These are phyloP conservation scores for Mycena capillaripes DNA, from an alignment of 768 basidiomycete genomes.

Conservation along the genomic window DNA sequence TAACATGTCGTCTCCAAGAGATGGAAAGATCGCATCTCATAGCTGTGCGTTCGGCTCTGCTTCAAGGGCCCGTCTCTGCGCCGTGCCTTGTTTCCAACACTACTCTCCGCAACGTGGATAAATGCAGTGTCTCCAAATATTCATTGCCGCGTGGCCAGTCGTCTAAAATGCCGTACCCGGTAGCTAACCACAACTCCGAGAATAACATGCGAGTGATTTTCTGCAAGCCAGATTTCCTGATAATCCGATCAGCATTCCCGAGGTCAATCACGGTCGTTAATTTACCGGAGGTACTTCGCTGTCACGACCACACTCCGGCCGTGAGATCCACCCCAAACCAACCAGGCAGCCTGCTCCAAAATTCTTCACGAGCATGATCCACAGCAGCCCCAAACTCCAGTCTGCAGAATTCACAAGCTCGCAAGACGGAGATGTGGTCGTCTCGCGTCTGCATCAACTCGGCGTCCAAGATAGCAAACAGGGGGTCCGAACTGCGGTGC, in stretches of 20 bases:
- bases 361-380: conserved; percentile 69
- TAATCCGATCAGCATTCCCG: not conserved
- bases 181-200: not conserved
- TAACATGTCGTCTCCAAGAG: not conserved
- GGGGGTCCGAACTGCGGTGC: conserved; percentile 76
- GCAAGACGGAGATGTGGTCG: conserved; percentile 61
- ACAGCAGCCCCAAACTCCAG: conserved; percentile 73
- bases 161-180: not conserved
- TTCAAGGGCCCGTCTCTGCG: not conserved
- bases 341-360: conserved; percentile 73
- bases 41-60: not conserved
- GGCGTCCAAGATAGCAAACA: conserved; percentile 78
- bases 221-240: not conserved
- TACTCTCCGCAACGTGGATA: conserved; percentile 18
- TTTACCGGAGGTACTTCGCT: conserved; percentile 7
- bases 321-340: conserved; percentile 73
- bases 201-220: not conserved
- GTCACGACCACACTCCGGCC: conserved; percentile 43
- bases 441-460: conserved; percentile 75
- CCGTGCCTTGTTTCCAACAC: conserved; percentile 28
- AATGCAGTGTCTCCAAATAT: conserved; percentile 5
- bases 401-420: conserved; percentile 76
- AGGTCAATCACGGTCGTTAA: conserved; percentile 2
- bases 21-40: conserved; percentile 8
- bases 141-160: conserved; percentile 7